These are phyloP conservation scores for Daldinia grandis DNA, from an alignment of 495 filamentous ascomycete genomes.

Conservation along the genomic window DNA sequence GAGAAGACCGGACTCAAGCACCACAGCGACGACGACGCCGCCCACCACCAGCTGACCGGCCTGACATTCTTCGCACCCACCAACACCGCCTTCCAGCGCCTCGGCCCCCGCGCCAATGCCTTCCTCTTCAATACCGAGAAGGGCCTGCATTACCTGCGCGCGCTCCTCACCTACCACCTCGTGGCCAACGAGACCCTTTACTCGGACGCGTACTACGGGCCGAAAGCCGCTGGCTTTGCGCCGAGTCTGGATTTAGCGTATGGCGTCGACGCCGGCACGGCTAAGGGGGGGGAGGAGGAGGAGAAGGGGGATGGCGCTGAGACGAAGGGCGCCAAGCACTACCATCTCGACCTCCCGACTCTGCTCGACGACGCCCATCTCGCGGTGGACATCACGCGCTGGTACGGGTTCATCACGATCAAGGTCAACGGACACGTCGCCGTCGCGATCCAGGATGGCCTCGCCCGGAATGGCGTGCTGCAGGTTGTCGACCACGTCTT, in stretches of 20 bases:
- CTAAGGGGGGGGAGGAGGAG: conserved; percentile 9
- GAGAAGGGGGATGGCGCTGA: not conserved
- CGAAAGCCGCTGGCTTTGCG: conserved; percentile 14
- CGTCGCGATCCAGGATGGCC: conserved; percentile 70
- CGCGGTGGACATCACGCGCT: conserved; percentile 71
- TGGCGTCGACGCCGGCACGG: conserved; percentile 2
- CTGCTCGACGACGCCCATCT: conserved; percentile 67
- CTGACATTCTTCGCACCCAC: conserved; percentile 76
- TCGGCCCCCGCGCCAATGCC: conserved; percentile 73
- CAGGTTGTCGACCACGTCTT: conserved; percentile 76
- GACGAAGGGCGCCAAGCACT: conserved; percentile 27
- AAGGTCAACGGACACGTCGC: conserved; percentile 72
- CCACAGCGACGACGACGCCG: conserved; percentile 34
- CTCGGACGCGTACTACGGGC: conserved; percentile 76
- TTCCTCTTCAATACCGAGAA: conserved; percentile 77
- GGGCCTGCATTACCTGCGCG: conserved; percentile 74
- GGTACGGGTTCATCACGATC: conserved; percentile 68
- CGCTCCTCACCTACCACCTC: conserved; percentile 80
- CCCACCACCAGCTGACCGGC: conserved; percentile 44
- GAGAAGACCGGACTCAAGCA: conserved; percentile 69
- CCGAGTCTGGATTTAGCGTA: not conserved
- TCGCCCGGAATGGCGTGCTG: conserved; percentile 77
- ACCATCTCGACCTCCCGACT: conserved; percentile 73
- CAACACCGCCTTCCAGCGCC: conserved; percentile 76
- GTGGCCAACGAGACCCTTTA: conserved; percentile 80